Percentiles rank a stretch among this genome's conserved stretches.
Conservation (phyloP, 2,329 filamentous ascomycete species). For the Chalara sp. region DNA sequence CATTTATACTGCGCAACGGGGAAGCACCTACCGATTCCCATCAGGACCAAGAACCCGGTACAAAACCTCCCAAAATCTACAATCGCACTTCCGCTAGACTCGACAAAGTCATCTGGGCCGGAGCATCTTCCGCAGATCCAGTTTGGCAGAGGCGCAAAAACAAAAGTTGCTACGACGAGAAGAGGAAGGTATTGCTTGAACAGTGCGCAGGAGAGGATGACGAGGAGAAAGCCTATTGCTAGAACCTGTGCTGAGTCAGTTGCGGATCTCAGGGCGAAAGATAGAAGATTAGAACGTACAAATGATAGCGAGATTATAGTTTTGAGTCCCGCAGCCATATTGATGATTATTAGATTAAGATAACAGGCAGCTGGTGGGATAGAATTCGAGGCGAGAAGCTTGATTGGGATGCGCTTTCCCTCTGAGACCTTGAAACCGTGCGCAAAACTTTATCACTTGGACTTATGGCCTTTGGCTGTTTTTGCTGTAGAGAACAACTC, state of each 20-base stretch:
- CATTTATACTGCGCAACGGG: not conserved
- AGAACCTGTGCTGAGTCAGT: conserved; percentile 55
- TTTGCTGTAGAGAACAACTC: too few relatives aligned
- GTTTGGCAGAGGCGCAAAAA: conserved; percentile 90
- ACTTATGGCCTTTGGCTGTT: too few relatives aligned
- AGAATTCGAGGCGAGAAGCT: too few relatives aligned
- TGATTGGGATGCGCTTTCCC: too few relatives aligned
- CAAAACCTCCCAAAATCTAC: conserved; percentile 90
- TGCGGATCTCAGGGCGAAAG: not conserved
- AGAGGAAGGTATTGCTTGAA: conserved; percentile 94
- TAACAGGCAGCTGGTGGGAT: too few relatives aligned
- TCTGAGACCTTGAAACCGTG: too few relatives aligned
- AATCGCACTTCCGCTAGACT: conserved; percentile 71
- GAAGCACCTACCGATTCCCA: conserved; percentile 79
- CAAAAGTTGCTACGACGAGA: conserved; percentile 91
- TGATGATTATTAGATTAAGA: conserved; percentile 7
- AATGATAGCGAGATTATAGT: conserved; percentile 99
- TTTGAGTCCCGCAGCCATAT: conserved; percentile 80
- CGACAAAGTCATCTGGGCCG: conserved; percentile 91
- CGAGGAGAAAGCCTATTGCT: conserved; percentile 95
- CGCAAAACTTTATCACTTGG: too few relatives aligned
- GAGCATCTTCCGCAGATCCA: conserved; percentile 87
- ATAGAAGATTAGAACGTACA: conserved; percentile 41
- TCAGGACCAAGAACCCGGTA: conserved; percentile 92
- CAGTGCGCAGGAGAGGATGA: conserved; percentile 94